Conservation (phyloP, 805 yeast species). For the Clavispora phyllophila region DNA sequence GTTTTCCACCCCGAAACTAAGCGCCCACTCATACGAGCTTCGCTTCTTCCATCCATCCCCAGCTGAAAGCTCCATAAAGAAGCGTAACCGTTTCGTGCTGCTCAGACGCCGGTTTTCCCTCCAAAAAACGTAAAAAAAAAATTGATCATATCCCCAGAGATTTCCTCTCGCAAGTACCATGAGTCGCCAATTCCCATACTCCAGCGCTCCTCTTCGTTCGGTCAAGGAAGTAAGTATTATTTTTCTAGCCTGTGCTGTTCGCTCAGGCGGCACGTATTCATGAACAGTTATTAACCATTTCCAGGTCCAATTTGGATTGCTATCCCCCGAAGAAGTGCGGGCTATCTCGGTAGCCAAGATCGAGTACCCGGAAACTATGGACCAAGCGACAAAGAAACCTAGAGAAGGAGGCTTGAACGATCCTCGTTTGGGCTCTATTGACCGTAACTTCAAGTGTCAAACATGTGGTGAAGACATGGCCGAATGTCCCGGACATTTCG, state of each 20-base stretch:
- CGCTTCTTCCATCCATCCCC: not conserved
- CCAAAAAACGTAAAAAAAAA: constrained; percentile 3
- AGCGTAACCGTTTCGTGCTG: not conserved
- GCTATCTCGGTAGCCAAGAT: constrained; percentile 97
- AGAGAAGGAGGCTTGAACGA: constrained; percentile 96
- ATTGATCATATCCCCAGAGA: not conserved
- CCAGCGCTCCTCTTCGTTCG: constrained; percentile 97
- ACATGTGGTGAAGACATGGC: constrained; percentile 99
- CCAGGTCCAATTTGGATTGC: constrained; percentile 90
- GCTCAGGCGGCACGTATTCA: not conserved
- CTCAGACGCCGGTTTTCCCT: not conserved
- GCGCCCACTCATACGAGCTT: not conserved
- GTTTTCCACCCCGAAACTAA: constrained; percentile 1
- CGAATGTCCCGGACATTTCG: constrained; percentile 99
- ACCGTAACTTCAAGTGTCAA: constrained; percentile 95
- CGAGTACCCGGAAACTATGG: constrained; percentile 99
- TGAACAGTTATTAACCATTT: constrained; percentile 14
- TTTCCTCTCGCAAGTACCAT: constrained; percentile 12
- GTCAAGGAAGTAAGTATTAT: constrained; percentile 78
- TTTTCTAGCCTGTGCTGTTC: not conserved
- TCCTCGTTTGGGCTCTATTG: constrained; percentile 95
- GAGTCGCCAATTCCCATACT: constrained; percentile 72
- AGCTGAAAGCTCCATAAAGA: not conserved
- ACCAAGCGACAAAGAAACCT: constrained; percentile 90
- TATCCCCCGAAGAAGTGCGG: constrained; percentile 93